A percentile compares a stretch with the other conserved stretches of the same genome.
These are phyloP conservation scores for Canariomyces notabilis DNA, from an alignment of 2,329 filamentous ascomycete species.

Conservation along the genomic window DNA sequence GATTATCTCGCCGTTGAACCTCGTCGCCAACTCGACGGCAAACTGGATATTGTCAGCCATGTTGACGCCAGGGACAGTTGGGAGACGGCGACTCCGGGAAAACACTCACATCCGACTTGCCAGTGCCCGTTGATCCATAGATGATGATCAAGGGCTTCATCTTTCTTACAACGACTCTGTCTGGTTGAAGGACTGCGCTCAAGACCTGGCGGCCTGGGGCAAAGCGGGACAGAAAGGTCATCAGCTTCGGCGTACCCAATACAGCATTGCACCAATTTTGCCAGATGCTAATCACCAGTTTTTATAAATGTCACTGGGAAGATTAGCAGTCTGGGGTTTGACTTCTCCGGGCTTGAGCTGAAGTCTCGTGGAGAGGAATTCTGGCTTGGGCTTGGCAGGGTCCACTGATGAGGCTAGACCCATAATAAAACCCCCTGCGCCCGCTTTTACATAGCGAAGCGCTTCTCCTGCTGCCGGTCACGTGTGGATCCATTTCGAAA, in stretches of 20 bases:
- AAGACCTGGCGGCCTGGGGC: constrained; percentile 1
- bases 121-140: constrained; percentile 28
- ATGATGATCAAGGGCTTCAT: constrained; percentile 27
- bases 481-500: constrained; percentile 26
- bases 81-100: background rate
- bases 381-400: background rate
- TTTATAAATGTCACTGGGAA: background rate
- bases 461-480: constrained; percentile 18
- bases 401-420: background rate
- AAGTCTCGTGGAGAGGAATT: constrained; percentile 9
- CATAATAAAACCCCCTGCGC: background rate
- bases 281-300: background rate
- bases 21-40: constrained; percentile 78
- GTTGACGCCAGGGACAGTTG: background rate
- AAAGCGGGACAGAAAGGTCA: constrained; percentile 11
- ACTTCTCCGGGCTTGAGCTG: background rate
- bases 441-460: constrained; percentile 8
- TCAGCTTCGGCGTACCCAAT: constrained; percentile 1
- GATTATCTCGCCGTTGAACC: constrained; percentile 87
- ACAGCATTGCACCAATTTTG: constrained; percentile 6
- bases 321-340: background rate
- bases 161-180: constrained; percentile 6
- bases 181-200: background rate
- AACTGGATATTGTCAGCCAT: constrained; percentile 49
- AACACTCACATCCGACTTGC: constrained; percentile 35